Evolutionary conservation across 2,329 filamentous ascomycete species (phyloP).

Genomic region (Shiraia sp.): DNA sequence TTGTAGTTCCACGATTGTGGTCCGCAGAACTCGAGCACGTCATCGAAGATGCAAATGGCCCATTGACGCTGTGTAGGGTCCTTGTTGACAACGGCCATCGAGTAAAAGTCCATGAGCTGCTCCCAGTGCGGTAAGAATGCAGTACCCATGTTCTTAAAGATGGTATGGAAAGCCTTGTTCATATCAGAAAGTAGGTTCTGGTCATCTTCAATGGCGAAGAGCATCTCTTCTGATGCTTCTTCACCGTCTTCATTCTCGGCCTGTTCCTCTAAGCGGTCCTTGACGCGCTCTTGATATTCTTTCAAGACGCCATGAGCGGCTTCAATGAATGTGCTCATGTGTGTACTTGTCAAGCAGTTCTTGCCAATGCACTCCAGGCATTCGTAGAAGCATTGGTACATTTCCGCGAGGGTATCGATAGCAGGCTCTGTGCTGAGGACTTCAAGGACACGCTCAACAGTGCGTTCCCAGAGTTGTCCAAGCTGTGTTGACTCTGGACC

Average conservation of each 20-base stretch:
- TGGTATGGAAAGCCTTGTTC: conserved; percentile 99
- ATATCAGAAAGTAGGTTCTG: conserved; percentile 96
- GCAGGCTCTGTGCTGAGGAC: conserved; percentile 92
- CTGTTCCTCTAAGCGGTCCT: conserved; percentile 80
- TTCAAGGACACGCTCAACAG: conserved; percentile 88
- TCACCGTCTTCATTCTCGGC: conserved; percentile 86
- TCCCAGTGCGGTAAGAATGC: conserved; percentile 89
- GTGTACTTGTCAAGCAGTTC: conserved; percentile 73
- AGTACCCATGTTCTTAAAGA: conserved; percentile 94
- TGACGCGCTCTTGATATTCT: conserved; percentile 89
- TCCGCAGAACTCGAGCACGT: conserved; percentile 96
- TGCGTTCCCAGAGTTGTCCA: conserved; percentile 78
- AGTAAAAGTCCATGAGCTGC: conserved; percentile 80
- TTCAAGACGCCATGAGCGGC: conserved; percentile 83
- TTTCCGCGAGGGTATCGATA: conserved; percentile 94
- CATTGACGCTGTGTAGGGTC: conserved; percentile 95
- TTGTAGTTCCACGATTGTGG: conserved; percentile 85
- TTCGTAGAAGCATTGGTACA: conserved; percentile 99
- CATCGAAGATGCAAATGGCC: conserved; percentile 98
- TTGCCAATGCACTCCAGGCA: conserved; percentile 92
- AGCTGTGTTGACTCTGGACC: conserved; percentile 80
- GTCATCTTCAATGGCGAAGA: conserved; percentile 94
- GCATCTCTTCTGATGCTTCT: conserved; percentile 81
- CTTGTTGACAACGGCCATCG: conserved; percentile 75
- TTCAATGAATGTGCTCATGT: conserved; percentile 87